phyloP scores from a whole-genome alignment of 495 filamentous ascomycete genomes.

The Aspergillus mulundensis region DNA sequence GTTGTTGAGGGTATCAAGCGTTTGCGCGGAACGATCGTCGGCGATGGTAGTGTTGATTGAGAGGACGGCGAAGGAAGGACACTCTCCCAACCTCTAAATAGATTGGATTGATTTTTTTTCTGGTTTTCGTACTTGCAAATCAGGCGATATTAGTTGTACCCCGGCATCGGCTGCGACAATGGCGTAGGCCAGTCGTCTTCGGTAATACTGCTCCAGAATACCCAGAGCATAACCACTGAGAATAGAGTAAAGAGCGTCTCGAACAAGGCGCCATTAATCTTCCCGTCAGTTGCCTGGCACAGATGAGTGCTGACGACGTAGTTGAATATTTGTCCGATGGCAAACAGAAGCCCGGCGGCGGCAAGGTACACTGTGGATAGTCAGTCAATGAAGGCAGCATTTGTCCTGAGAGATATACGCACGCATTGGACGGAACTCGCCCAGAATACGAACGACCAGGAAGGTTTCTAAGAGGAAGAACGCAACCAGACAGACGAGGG shows the following conservation, averaged over 20 bases:
- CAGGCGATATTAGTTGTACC: slow-evolving; percentile 38
- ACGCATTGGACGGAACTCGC: slow-evolving; percentile 85
- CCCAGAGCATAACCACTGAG: slow-evolving; percentile 77
- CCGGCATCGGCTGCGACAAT: slow-evolving; percentile 25
- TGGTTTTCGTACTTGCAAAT: not conserved
- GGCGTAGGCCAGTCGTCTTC: slow-evolving; percentile 96
- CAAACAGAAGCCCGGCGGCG: slow-evolving; percentile 73
- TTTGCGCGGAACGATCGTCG: slow-evolving; percentile 7
- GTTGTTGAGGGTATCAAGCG: slow-evolving; percentile 6
- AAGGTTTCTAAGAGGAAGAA: slow-evolving; percentile 80
- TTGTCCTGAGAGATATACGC: slow-evolving; percentile 28
- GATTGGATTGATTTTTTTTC: not conserved
- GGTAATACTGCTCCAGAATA: slow-evolving; percentile 98
- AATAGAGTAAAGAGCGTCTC: slow-evolving; percentile 88
- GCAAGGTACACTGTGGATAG: slow-evolving; percentile 62
- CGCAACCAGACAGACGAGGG: slow-evolving; percentile 77
- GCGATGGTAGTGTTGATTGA: not conserved
- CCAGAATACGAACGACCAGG: slow-evolving; percentile 78
- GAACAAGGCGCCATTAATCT: slow-evolving; percentile 91
- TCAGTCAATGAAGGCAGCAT: not conserved
- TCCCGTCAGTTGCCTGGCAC: slow-evolving; percentile 72
- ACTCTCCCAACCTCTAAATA: not conserved
- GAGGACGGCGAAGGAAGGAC: not conserved
- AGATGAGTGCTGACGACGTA: slow-evolving; percentile 90
- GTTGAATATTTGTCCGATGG: slow-evolving; percentile 89